Percentiles rank a stretch among this genome's conserved stretches.
These are phyloP conservation scores for Corchorus olitorius DNA, from an alignment of 345 rosid species.

Conservation along the genomic window DNA sequence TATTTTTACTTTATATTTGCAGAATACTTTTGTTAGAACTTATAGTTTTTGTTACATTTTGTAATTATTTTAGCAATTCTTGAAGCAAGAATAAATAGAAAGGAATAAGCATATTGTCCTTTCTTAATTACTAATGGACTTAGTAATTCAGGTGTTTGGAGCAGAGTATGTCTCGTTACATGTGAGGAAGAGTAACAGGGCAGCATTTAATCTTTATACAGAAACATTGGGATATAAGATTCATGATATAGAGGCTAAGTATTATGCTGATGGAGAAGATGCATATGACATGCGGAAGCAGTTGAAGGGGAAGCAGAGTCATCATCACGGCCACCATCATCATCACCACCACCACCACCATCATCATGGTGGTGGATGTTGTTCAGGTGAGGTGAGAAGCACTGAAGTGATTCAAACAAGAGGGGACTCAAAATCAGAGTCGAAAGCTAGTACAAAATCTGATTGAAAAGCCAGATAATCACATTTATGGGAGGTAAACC, in stretches of 20 bases:
- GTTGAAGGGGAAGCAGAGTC: conserved; percentile 80
- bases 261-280: conserved; percentile 98
- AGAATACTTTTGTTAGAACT: background rate
- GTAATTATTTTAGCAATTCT: background rate
- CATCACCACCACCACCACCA: conserved; percentile 59
- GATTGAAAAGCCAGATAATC: conserved; percentile 40
- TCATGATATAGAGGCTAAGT: conserved; percentile 93
- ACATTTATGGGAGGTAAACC: conserved; percentile 17
- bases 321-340: conserved; percentile 61
- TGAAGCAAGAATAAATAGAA: background rate
- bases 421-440: conserved; percentile 51
- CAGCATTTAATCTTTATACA: conserved; percentile 89
- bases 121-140: background rate
- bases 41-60: background rate
- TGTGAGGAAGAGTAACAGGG: conserved; percentile 95
- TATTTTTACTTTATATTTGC: background rate
- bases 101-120: background rate
- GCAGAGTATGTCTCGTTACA: conserved; percentile 95
- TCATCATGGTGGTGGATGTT: conserved; percentile 88
- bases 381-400: conserved; percentile 59
- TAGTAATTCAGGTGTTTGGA: conserved; percentile 62
- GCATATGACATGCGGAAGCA: conserved; percentile 98
- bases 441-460: conserved; percentile 47
- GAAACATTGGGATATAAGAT: conserved; percentile 88
- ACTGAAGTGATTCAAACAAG: conserved; percentile 48